Conservation (phyloP, 1,284 basidiomycete species). For the Sanghuangporus baumii region DNA sequence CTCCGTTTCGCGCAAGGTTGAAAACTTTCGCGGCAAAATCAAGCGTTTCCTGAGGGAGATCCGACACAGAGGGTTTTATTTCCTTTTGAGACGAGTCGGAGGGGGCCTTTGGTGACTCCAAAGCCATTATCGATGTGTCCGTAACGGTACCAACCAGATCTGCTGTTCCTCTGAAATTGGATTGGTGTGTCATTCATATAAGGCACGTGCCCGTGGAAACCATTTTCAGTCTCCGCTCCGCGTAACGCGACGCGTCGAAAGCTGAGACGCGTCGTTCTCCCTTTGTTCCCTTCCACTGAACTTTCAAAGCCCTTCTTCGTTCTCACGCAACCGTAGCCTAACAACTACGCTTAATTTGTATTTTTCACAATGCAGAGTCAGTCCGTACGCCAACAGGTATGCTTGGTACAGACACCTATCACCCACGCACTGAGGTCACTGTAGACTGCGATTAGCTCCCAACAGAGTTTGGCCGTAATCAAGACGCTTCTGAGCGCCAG, state of each 20-base stretch:
- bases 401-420: background rate
- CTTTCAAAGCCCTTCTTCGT: background rate
- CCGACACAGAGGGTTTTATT: background rate
- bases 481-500: slow-evolving; percentile 18
- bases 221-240: background rate
- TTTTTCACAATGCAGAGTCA: background rate
- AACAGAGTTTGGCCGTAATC: slow-evolving; percentile 17
- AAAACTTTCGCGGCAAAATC: slow-evolving; percentile 74
- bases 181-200: background rate
- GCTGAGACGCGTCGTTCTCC: background rate
- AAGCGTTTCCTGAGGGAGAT: slow-evolving; percentile 44
- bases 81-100: background rate
- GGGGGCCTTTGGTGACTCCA: background rate
- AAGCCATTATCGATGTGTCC: background rate
- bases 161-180: background rate
- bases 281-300: background rate
- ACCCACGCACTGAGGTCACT: background rate
- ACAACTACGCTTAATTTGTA: background rate
- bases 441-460: slow-evolving; percentile 15
- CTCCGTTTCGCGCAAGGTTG: slow-evolving; percentile 64
- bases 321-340: background rate
- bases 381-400: slow-evolving; percentile 4
- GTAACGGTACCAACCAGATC: background rate
- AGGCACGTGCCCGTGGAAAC: background rate
- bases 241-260: background rate